Base-by-base conservation (phyloP, 148 eudicot genomes). In the Selenicereus undatus region DNA sequence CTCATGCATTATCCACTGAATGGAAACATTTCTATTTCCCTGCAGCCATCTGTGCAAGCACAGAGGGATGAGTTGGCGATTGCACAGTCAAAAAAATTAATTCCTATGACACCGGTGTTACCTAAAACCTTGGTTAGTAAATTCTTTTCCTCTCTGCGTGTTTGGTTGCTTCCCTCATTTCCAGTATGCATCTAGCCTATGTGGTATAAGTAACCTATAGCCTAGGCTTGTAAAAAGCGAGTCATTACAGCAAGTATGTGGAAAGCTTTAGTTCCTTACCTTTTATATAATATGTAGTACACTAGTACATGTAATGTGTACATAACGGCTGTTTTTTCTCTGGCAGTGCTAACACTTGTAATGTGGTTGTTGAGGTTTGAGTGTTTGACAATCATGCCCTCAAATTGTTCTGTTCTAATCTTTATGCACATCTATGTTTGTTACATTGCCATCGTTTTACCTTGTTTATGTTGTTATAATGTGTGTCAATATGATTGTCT, bases 1-100 rank as follows among this genome's bases (percentile, higher is more conserved):
- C 43, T 32, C 35, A 6, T 32, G 29, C 51, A n/a, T 48, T 17
- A 22, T 24, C 42, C 48, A 35, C 36, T 74, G 20, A 66, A 8
- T 52, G 20, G 11, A 70, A 26, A 62, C 43, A 69, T 21, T 18
- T 36, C 32, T 32, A 24, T 21, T 22, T 51, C 75, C 51, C 56
- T 85, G 81, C 92, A 91, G 95, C 85, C 84, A 24, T 85, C 88
- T 78, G 86, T 81, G 75, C 88, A 87, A 82, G 84, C 73, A 52
- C 99, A 89, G 85, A 92, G 88, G 89, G 99, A 96, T 80, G 99
- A 92, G 79, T 80, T 92, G 88, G 93, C 95, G 42, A 85, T 89
- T 43, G 88, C 89, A 85, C 98, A 94, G 76, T 89, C 92, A 76
- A 94, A 87, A 80, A 91, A 91, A 81, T 85, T 93, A 83, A 94